Evolutionary conservation across 1,284 basidiomycete genomes (phyloP).

Genomic region (Cryptococcus hybrid): DNA sequence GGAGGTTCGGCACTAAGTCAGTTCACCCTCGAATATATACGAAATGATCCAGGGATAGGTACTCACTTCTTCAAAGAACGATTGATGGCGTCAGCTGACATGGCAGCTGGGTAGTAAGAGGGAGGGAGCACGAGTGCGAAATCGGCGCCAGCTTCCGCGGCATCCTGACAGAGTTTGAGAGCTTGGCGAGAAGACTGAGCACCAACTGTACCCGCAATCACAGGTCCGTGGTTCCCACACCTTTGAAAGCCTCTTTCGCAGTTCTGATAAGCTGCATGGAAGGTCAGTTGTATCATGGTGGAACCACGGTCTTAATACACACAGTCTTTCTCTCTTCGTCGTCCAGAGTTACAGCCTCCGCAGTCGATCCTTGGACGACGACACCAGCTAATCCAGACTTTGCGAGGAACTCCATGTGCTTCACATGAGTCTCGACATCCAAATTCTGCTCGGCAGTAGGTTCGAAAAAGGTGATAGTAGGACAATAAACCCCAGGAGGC

Average conservation of each 20-base stretch:
- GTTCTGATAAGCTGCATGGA: conserved; percentile 25
- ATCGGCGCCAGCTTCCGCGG: conserved; percentile 29
- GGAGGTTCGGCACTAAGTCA: too few species aligned
- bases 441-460: conserved; percentile 37
- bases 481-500: conserved; percentile 41
- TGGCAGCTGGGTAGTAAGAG: conserved; percentile 27
- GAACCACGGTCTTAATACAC: conserved; percentile 6
- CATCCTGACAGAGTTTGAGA: conserved; percentile 23
- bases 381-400: conserved; percentile 33
- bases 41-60: too few species aligned
- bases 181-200: conserved; percentile 31
- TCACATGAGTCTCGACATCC: conserved; percentile 34
- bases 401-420: conserved; percentile 38
- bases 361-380: conserved; percentile 43
- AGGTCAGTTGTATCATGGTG: too few species aligned
- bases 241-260: conserved; percentile 22
- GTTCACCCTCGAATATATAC: too few species aligned
- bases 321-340: conserved; percentile 35
- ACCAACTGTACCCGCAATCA: conserved; percentile 36
- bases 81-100: conserved; percentile 24
- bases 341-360: conserved; percentile 42
- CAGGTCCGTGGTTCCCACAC: conserved; percentile 18
- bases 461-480: conserved; percentile 43
- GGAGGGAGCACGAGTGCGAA: conserved; percentile 34
- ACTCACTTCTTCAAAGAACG: conserved; percentile 32